Evolutionary conservation across 1,284 basidiomycete genomes (phyloP).

Genomic region (Boletus mariae): DNA sequence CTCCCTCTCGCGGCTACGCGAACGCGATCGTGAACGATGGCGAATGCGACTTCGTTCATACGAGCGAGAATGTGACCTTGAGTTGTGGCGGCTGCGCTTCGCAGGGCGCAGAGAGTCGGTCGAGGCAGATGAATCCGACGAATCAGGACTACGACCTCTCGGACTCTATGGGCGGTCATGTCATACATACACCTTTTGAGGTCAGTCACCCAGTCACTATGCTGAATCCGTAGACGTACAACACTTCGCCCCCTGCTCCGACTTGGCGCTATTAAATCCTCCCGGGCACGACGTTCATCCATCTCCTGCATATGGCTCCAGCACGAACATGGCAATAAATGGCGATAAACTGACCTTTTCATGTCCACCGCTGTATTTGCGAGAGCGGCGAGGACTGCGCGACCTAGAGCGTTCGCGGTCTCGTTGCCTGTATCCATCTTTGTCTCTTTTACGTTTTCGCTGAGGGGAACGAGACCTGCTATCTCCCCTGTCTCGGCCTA

Average conservation of each 20-base stretch:
- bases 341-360: constrained; percentile 6
- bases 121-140: constrained; percentile 12
- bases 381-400: constrained; percentile 14
- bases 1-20: constrained; percentile 21
- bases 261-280: constrained; percentile 2
- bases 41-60: constrained; percentile 13
- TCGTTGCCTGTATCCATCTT: constrained; percentile 5
- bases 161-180: constrained; percentile 20
- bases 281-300: background rate
- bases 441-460: constrained; percentile 12
- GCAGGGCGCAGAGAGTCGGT: constrained; percentile 8
- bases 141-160: constrained; percentile 18
- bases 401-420: constrained; percentile 25
- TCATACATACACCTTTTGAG: constrained; percentile 22
- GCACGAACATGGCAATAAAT: background rate
- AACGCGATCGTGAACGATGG: constrained; percentile 18
- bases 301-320: constrained; percentile 7
- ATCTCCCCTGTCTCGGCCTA: constrained; percentile 17
- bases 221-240: constrained; percentile 20
- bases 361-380: constrained; percentile 4
- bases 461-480: constrained; percentile 28
- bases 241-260: constrained; percentile 25
- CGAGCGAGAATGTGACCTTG: constrained; percentile 21
- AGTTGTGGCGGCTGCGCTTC: constrained; percentile 12
- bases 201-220: constrained; percentile 15